These are phyloP conservation scores for Blastomyces parvus DNA, from an alignment of 2,329 filamentous ascomycete genomes.

Conservation along the genomic window DNA sequence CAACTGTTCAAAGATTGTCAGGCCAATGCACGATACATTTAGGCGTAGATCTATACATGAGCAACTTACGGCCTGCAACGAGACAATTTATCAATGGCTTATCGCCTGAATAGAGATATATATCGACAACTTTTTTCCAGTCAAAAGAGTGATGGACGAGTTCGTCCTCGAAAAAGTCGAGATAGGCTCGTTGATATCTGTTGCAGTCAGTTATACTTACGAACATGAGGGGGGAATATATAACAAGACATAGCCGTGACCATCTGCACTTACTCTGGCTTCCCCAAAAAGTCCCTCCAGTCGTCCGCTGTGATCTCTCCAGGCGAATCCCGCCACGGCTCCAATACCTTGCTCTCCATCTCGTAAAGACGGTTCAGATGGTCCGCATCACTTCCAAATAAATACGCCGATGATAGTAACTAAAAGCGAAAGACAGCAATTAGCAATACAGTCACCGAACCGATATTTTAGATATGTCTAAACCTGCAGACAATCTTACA, in stretches of 20 bases:
- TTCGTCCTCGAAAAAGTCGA: slow-evolving; percentile 94
- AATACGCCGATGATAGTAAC: slow-evolving; percentile 73
- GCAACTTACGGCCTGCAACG: slow-evolving; percentile 62
- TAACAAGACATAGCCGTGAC: background rate
- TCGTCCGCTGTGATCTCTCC: slow-evolving; percentile 70
- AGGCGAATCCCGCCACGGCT: slow-evolving; percentile 74
- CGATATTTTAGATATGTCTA: background rate
- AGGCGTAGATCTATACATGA: slow-evolving; percentile 13
- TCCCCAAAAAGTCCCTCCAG: slow-evolving; percentile 77
- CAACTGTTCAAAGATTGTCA: slow-evolving; percentile 46
- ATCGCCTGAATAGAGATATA: slow-evolving; percentile 60
- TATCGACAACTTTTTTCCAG: slow-evolving; percentile 66
- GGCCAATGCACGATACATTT: background rate
- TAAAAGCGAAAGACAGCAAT: slow-evolving; percentile 21
- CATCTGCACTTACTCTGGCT: slow-evolving; percentile 46
- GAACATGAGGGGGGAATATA: background rate
- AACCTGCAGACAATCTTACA: slow-evolving; percentile 32
- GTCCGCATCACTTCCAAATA: slow-evolving; percentile 64
- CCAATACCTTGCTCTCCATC: slow-evolving; percentile 58
- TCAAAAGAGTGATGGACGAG: slow-evolving; percentile 68
- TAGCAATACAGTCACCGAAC: background rate
- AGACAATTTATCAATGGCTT: slow-evolving; percentile 73
- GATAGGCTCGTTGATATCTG: slow-evolving; percentile 75
- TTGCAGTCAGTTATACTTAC: slow-evolving; percentile 2
- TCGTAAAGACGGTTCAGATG: slow-evolving; percentile 78